Conservation (phyloP, 768 basidiomycete genomes). For the Amanita muscaria region DNA sequence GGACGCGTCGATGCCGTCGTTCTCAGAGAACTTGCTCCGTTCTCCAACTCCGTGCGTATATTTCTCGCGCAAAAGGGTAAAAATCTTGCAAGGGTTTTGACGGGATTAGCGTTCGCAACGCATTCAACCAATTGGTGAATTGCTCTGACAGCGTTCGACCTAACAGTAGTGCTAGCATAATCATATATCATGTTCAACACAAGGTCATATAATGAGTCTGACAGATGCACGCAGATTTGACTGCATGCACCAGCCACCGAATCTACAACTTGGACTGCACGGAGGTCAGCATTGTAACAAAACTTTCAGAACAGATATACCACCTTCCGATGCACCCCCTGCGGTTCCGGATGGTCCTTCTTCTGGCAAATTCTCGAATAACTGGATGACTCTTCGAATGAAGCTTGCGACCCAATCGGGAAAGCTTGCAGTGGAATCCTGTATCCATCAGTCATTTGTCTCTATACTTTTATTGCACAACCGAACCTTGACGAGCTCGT, state of each 20-base stretch:
- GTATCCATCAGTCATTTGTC: too few species aligned
- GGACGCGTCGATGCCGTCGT: slow-evolving; percentile 64
- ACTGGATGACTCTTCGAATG: slow-evolving; percentile 65
- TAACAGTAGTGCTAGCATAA: slow-evolving; percentile 72
- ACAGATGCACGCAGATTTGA: slow-evolving; percentile 69
- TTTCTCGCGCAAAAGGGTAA: slow-evolving; percentile 62
- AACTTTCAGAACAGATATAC: neutral
- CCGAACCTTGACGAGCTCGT: slow-evolving; percentile 48
- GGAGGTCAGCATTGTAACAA: slow-evolving; percentile 3
- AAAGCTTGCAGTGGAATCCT: slow-evolving; percentile 65
- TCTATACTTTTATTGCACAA: too few species aligned
- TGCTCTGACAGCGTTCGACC: slow-evolving; percentile 78
- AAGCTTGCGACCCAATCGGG: slow-evolving; percentile 81
- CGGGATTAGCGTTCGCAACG: slow-evolving; percentile 71
- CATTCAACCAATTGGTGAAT: slow-evolving; percentile 83
- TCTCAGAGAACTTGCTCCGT: slow-evolving; percentile 69
- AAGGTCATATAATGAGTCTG: slow-evolving; percentile 66
- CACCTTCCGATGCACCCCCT: slow-evolving; percentile 60
- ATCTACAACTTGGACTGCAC: slow-evolving; percentile 63
- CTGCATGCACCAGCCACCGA: slow-evolving; percentile 69
- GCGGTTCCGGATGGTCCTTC: slow-evolving; percentile 59
- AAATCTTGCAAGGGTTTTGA: slow-evolving; percentile 72
- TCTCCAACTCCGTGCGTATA: slow-evolving; percentile 71
- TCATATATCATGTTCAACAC: slow-evolving; percentile 79
- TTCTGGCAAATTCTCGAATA: slow-evolving; percentile 82